Evolutionary conservation across 306 rosid species (phyloP).

Genomic region (Cicer cuneatum): DNA sequence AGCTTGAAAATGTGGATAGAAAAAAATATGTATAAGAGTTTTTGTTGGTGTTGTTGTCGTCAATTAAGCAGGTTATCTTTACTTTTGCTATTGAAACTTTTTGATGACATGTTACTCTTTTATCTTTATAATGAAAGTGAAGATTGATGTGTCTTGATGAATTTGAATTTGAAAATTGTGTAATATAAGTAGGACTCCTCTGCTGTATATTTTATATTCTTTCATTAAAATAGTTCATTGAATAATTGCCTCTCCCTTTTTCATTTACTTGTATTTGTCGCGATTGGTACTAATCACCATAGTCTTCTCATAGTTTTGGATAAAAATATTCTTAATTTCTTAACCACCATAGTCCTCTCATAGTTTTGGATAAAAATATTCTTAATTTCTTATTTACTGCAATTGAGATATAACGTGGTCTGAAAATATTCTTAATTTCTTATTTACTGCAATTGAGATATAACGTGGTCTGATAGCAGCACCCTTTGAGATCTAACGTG

Average conservation of each 20-base stretch:
- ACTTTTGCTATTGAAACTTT: conserved; percentile 10
- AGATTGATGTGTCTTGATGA: conserved; percentile 18
- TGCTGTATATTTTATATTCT: background rate
- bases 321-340: conserved; percentile 1
- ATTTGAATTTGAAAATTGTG: conserved; percentile 17
- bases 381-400: background rate
- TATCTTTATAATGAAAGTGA: conserved; percentile 8
- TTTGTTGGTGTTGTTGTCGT: too few relatives aligned
- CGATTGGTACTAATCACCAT: background rate
- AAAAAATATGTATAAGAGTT: too few relatives aligned
- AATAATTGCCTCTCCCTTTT: background rate
- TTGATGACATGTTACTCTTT: conserved; percentile 9
- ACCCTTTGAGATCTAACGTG: conserved; percentile 4
- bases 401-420: background rate
- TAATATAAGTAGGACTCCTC: background rate
- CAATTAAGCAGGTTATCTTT: too few relatives aligned
- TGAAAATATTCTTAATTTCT: conserved; percentile 1
- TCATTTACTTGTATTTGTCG: conserved; percentile 9
- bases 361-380: too few relatives aligned
- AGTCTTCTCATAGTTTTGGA: too few relatives aligned
- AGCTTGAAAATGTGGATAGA: too few relatives aligned
- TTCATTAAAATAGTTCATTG: conserved; percentile 10
- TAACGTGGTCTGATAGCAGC: too few relatives aligned
- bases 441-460: background rate
- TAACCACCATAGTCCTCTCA: too few relatives aligned